Conservation (phyloP, 1,139 yeast genomes). For the Suhomyces guaymorum region DNA sequence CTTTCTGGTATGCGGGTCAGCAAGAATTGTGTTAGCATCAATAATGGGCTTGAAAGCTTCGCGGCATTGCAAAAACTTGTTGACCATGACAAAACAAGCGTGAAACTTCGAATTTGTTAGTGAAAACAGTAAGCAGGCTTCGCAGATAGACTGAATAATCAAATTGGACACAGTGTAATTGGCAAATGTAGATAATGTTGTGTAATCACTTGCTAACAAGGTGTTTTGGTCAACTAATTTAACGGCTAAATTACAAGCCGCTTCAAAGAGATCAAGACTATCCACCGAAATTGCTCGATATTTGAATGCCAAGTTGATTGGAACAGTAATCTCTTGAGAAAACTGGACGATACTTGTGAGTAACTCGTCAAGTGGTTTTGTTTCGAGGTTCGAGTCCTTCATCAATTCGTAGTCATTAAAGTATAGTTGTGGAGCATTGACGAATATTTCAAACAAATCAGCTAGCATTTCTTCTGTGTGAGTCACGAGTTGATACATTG, state of each 20-base stretch:
- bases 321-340: conserved; percentile 31
- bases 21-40: conserved; percentile 26
- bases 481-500: conserved; percentile 5
- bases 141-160: conserved; percentile 39
- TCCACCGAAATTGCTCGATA: conserved; percentile 17
- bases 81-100: conserved; percentile 39
- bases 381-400: conserved; percentile 21
- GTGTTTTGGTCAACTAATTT: conserved; percentile 28
- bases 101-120: conserved; percentile 42
- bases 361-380: conserved; percentile 9
- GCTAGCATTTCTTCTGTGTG: conserved; percentile 25
- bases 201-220: conserved; percentile 21
- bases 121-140: conserved; percentile 37
- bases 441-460: conserved; percentile 39
- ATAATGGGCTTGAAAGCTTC: conserved; percentile 25
- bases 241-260: conserved; percentile 39
- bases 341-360: conserved; percentile 21
- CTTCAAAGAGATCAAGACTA: conserved; percentile 30
- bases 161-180: conserved; percentile 35
- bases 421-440: conserved; percentile 36
- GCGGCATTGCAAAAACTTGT: conserved; percentile 29
- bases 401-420: conserved; percentile 33
- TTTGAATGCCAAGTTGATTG: conserved; percentile 37
- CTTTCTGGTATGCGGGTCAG: conserved; percentile 21
- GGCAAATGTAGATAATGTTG: conserved; percentile 27